Base-by-base conservation (phyloP, 2,329 filamentous ascomycete species). In the Alternaria triticimaculans region DNA sequence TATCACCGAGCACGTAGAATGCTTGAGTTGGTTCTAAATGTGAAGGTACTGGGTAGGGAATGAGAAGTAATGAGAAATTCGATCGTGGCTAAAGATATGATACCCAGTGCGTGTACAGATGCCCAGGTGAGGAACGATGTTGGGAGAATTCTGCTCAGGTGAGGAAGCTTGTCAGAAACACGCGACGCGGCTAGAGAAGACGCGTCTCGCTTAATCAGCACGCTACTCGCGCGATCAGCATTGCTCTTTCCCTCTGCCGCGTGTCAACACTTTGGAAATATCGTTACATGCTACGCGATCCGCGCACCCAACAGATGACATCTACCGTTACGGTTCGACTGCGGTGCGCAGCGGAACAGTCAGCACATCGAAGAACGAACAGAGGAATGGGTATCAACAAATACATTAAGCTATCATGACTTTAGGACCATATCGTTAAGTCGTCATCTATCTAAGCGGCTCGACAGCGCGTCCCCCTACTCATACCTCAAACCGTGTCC, bases 401-500 rank as follows among this genome's bases (percentile, higher is more conserved):
- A 51, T 37, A 51, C 28, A 51, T 51, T 37, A 51, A 51, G 20
- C 18, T 51, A 51, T 23, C 20, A 51, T 51, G 7, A 37, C 18
- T 15, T 15, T 37, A 4, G 12, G n/a, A 23, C 18, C 12, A 2
- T 15, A 6, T 51, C 48, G 3, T 33, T 15, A 23, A 7, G 18
- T 51, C 28, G 15, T 51, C 8, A 20, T 30, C 14, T 33, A 21
- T 10, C 11, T 21, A 30, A 14, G 15, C 25, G 37, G 37, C n/a
- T 41, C 37, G 37, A 41, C 37, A 41, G 37, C 37, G 37, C 14
- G 2, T 15, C 18, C n/a, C 5, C 3, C 18, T 53, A 53, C 9
- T 46, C 64, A 68, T 80, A 81, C 14, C 68, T 75, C 63, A 81
- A 58, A 4, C 78, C 78, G 65, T 80, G 60, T 4, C 78, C 79